Evolutionary conservation across 1,284 basidiomycete species (phyloP), one percentile per base, ranked within the genome.

Genomic region (Termitomyces sp.): DNA sequence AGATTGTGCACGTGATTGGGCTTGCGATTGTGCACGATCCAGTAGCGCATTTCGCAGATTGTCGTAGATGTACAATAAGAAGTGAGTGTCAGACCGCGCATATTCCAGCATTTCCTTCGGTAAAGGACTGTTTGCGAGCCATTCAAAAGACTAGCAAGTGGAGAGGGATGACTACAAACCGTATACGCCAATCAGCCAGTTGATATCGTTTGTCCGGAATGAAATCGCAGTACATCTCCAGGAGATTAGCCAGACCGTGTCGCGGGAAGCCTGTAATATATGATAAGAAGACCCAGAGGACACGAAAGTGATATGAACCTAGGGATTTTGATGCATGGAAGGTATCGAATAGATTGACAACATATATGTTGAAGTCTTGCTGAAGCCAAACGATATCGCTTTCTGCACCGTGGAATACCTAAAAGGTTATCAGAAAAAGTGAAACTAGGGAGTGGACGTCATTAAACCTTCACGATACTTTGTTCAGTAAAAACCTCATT

Each of bases 361-460:
- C 78, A 69, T 94, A 98, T 2, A 98, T 68, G 52, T 92, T 92
- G 67, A 98, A 94, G 68, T 99, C 90, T 68, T 94, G 90, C 69
- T 99, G 95, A 13, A 99, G 80, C 96, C 96, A 99, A 6, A 94
- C 75, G 21, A 99, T 86, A 68, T 99, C 96, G 59, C 88, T 92
- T 48, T 95, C 91, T 1, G 96, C 93, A 15, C 97, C 96, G 68
- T 99, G 96, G 59, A 98, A 84, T 3, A 95, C 86, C 90, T 92
- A 55, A 17, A 10, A 8, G 30, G 33, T 19, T n/a, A 21, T 51
- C 19, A 48, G 30, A 1, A 41, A 33, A 13, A n/a, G 9, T 24
- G n/a, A 43, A 5, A 26, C 13, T 5, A 5, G 7, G 24, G 12
- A 21, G 36, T 1, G 43, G 4, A 1, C 26, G 36, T 17, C 21